Conservation (phyloP, 768 basidiomycete species). For the Russula sp. region DNA sequence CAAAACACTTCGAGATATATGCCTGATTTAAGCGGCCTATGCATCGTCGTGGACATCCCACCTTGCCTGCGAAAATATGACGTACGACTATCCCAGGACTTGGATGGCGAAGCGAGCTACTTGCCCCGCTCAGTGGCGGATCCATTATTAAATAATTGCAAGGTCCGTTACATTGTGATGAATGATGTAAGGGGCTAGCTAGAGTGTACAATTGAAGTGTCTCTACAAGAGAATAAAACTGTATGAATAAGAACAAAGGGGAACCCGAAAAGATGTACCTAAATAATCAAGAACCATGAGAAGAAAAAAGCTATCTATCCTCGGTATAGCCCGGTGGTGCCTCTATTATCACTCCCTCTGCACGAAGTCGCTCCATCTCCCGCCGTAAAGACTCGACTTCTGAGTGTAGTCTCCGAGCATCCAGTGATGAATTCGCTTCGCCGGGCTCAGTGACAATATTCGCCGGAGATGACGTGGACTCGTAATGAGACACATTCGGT, state of each 20-base stretch:
- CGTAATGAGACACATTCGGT: not conserved
- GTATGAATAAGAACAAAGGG: not conserved
- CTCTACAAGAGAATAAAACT: not conserved
- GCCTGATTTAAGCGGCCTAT: too few relatives aligned
- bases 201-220: not conserved
- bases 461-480: not conserved
- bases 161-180: too few relatives aligned
- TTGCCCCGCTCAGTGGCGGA: too few relatives aligned
- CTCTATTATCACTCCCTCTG: conserved; percentile 29
- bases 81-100: too few relatives aligned
- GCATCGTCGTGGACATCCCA: too few relatives aligned
- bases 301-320: not conserved
- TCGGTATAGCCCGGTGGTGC: conserved; percentile 32
- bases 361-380: conserved; percentile 33
- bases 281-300: not conserved
- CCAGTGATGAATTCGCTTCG: not conserved
- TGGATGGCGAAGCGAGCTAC: too few relatives aligned
- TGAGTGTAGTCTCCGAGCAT: conserved; percentile 10
- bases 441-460: not conserved
- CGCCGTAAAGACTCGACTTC: conserved; percentile 36
- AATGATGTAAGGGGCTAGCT: too few relatives aligned
- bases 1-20: too few relatives aligned
- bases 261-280: not conserved
- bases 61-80: too few relatives aligned
- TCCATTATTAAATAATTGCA: not conserved